Evolutionary conservation across 768 basidiomycete genomes (phyloP), one percentile per base, ranked within the genome.

Genomic region (Pisolithus orientalis): DNA sequence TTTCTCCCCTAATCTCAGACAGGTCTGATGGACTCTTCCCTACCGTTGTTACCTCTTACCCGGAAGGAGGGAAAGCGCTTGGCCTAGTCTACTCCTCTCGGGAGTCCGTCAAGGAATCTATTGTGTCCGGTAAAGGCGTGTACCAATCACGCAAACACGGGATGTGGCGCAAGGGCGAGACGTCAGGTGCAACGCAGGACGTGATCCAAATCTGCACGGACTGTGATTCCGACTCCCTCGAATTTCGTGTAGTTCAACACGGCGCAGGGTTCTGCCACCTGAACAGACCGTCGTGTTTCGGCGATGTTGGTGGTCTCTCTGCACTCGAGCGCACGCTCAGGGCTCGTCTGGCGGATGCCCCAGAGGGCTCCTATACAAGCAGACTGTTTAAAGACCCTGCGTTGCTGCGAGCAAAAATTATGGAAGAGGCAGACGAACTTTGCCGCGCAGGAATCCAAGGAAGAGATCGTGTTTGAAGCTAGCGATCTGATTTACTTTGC

Each of bases 361-460:
- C 94, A 0, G 84, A 85, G 58, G 94, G 93, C 5, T 94, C 90
- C 1, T 99, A 99, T 69, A 98, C 96, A 16, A 82, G 79, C 47
- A 75, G 91, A 49, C 72, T 99, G 27, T 96, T 98, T 70, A 75
- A 78, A 40, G 90, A 97, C 64, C 72, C 85, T 5, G 79, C 77
- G 44, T 76, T 99, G n/a, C 74, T 98, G 43, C 80, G 77, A 44
- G 86, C 93, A 48, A 99, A 99, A 75, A 93, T 99, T 57, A 91
- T 89, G 84, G 96, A 99, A 69, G 96, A 99, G 67, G 96, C 96
- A 0, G 90, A 95, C 60, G 96, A 99, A 68, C 79, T 99, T n/a
- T 95, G 93, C 65, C 76, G 77, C 16, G 91, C 91, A 24, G 74
- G 74, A 82, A 59, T 80, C 82, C 1, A 80, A 80, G 62, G 83